phyloP scores from a whole-genome alignment of 495 filamentous ascomycete genomes.

The Trichoderma reesei region DNA sequence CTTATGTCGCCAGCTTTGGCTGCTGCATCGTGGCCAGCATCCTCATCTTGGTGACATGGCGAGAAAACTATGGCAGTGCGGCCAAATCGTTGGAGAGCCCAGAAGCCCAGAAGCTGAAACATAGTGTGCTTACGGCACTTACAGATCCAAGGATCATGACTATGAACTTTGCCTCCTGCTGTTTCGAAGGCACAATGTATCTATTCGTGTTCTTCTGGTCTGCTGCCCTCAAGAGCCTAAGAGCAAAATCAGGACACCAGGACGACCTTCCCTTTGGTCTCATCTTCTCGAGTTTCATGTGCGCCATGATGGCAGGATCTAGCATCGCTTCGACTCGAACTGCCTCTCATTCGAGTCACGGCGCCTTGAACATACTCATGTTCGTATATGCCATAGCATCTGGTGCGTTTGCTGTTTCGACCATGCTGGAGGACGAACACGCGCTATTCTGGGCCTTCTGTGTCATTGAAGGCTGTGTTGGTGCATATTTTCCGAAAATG shows the following conservation, averaged over 20 bases:
- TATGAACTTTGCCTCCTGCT: constrained; percentile 25
- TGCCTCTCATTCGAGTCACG: constrained; percentile 12
- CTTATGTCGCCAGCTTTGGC: constrained; percentile 28
- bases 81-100: constrained; percentile 10
- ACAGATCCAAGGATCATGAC: constrained; percentile 20
- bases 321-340: constrained; percentile 17
- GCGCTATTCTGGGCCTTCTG: constrained; percentile 29
- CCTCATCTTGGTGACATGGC: constrained; percentile 24
- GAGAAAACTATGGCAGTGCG: constrained; percentile 25
- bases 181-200: constrained; percentile 38
- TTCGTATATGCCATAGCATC: constrained; percentile 15
- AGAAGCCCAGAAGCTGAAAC: not conserved
- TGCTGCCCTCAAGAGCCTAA: constrained; percentile 26
- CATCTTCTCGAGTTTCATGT: constrained; percentile 37
- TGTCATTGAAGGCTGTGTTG: constrained; percentile 31
- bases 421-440: constrained; percentile 20
- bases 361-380: constrained; percentile 18
- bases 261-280: constrained; percentile 30
- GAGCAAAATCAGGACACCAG: constrained; percentile 10
- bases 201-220: constrained; percentile 38
- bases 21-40: constrained; percentile 23
- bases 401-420: constrained; percentile 20
- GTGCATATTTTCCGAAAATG: constrained; percentile 37
- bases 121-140: not conserved
- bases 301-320: constrained; percentile 34